phyloP scores from a whole-genome alignment of 2,329 filamentous ascomycete genomes.

The Pestalotiopsis sp. region DNA sequence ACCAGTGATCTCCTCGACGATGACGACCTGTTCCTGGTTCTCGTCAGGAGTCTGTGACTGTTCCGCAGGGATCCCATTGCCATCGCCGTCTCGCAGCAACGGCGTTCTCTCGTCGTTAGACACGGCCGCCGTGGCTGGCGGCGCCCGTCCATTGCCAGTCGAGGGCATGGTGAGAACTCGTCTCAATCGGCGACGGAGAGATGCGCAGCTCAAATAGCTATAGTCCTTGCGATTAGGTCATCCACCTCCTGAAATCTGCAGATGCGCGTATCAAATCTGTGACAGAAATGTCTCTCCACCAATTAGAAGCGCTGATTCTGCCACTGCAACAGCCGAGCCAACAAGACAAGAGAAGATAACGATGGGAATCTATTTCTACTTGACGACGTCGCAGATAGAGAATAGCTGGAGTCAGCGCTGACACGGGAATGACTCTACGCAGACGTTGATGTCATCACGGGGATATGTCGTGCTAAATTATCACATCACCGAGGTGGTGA shows the following conservation, averaged over 20 bases:
- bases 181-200: neutral
- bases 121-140: slow-evolving; percentile 4
- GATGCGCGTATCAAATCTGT: slow-evolving; percentile 2
- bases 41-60: slow-evolving; percentile 22
- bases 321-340: neutral
- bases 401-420: neutral
- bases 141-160: neutral
- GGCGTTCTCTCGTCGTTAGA: slow-evolving; percentile 24
- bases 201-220: neutral
- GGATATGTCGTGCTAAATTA: neutral
- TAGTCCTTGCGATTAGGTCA: neutral
- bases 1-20: slow-evolving; percentile 52
- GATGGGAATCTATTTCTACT: neutral
- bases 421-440: neutral
- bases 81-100: slow-evolving; percentile 21
- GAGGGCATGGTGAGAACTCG: neutral
- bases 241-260: neutral
- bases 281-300: neutral
- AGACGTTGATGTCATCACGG: neutral
- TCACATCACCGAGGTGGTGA: neutral
- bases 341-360: neutral
- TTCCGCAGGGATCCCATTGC: slow-evolving; percentile 17
- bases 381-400: neutral
- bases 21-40: slow-evolving; percentile 48
- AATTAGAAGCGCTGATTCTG: neutral